Conservation (phyloP, 441 rosid genomes). For the Corymbia citriodora region DNA sequence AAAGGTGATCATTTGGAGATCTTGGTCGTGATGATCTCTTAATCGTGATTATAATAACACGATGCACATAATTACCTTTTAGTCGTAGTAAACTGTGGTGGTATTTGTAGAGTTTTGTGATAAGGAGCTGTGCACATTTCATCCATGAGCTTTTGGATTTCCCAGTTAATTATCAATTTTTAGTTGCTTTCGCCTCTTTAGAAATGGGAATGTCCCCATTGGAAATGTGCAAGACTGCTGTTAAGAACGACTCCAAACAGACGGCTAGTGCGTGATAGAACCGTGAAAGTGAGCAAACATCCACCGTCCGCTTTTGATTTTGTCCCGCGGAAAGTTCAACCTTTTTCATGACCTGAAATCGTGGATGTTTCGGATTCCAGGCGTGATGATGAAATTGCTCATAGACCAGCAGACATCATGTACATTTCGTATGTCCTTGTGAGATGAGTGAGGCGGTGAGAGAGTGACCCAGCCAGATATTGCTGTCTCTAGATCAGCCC, state of each 20-base stretch:
- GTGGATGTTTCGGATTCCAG: background rate
- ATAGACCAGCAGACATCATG: background rate
- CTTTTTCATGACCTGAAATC: background rate
- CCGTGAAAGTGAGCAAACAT: background rate
- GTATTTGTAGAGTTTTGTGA: background rate
- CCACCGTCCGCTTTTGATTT: background rate
- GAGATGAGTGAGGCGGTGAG: background rate
- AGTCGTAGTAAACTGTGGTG: background rate
- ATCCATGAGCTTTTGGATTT: background rate
- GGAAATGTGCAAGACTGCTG: background rate
- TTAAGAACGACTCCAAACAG: background rate
- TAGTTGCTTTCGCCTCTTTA: background rate
- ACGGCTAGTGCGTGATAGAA: background rate
- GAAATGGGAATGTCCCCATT: background rate
- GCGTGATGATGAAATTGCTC: background rate
- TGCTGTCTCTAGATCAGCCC: background rate
- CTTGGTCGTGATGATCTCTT: background rate
- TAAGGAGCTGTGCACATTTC: background rate
- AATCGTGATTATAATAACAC: background rate
- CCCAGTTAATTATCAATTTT: background rate
- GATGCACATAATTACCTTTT: background rate
- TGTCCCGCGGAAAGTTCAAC: background rate
- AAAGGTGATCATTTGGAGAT: background rate
- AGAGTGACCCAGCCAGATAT: background rate
- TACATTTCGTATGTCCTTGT: background rate